These are phyloP conservation scores for Sugiyamaella grinbergsii DNA, from an alignment of 1,139 yeast genomes.

Conservation along the genomic window DNA sequence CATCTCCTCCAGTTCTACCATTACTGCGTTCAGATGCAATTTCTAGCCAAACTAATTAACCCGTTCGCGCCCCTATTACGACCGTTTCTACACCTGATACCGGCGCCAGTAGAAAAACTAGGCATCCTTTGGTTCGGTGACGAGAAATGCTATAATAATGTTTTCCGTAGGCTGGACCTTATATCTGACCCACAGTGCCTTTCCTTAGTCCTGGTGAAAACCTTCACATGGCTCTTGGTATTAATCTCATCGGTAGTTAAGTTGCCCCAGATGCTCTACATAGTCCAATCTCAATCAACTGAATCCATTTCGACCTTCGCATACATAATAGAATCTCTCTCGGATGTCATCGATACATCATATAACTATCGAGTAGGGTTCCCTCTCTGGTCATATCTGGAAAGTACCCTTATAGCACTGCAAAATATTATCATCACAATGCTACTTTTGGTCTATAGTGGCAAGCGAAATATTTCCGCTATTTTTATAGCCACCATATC, in stretches of 20 bases:
- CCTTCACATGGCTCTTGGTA: constrained; percentile 44
- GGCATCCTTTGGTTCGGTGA: constrained; percentile 30
- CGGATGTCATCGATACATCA: constrained; percentile 46
- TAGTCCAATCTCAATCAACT: constrained; percentile 41
- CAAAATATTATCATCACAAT: constrained; percentile 46
- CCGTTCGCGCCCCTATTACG: constrained; percentile 31
- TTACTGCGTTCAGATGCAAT: constrained; percentile 27
- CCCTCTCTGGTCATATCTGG: constrained; percentile 51
- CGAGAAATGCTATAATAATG: constrained; percentile 30
- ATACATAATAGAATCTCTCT: constrained; percentile 45
- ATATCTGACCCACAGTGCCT: constrained; percentile 37
- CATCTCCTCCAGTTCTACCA: background rate
- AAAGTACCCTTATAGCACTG: constrained; percentile 45
- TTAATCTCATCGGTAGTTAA: constrained; percentile 44
- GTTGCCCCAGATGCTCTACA: constrained; percentile 44
- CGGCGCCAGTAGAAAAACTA: constrained; percentile 31
- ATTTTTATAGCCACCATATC: constrained; percentile 37
- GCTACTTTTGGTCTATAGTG: constrained; percentile 40
- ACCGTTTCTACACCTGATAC: constrained; percentile 32
- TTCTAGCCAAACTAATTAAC: constrained; percentile 30
- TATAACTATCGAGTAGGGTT: constrained; percentile 47
- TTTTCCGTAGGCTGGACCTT: constrained; percentile 36
- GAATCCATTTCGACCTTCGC: constrained; percentile 44
- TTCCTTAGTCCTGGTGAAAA: constrained; percentile 39
- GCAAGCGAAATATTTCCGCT: constrained; percentile 29